Evolutionary conservation across 768 basidiomycete species (phyloP).

Genomic region (Candolleomyces aberdarensis): DNA sequence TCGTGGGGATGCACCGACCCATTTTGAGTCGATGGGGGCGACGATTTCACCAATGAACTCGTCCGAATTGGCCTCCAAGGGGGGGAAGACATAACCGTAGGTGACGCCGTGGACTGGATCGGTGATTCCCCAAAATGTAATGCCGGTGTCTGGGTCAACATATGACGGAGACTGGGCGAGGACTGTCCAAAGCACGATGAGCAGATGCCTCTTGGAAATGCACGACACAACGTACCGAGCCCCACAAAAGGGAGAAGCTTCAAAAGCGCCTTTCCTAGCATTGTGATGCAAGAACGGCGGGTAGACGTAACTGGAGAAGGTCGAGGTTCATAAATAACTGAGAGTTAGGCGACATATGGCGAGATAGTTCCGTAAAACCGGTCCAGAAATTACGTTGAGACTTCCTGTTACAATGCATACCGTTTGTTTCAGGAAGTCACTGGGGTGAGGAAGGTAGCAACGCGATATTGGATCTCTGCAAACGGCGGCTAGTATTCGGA

Average conservation of each 20-base stretch:
- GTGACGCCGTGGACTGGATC: slow-evolving; percentile 40
- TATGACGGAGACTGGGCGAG: slow-evolving; percentile 21
- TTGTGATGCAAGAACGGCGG: slow-evolving; percentile 16
- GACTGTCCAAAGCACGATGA: not conserved
- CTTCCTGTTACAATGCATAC: not conserved
- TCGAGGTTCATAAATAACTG: slow-evolving; percentile 9
- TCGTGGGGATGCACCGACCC: slow-evolving; percentile 53
- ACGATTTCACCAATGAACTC: slow-evolving; percentile 67
- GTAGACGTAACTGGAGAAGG: slow-evolving; percentile 11
- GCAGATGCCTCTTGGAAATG: not conserved
- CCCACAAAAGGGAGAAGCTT: slow-evolving; percentile 38
- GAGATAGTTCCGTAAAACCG: slow-evolving; percentile 9
- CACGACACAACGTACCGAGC: slow-evolving; percentile 29
- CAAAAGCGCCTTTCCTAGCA: slow-evolving; percentile 32
- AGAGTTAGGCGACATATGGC: slow-evolving; percentile 14
- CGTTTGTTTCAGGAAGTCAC: not conserved
- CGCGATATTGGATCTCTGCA: not conserved
- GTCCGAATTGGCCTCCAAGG: slow-evolving; percentile 34
- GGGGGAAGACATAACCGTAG: slow-evolving; percentile 54
- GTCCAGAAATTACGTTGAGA: not conserved
- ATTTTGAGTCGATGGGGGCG: slow-evolving; percentile 50
- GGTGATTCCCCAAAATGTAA: slow-evolving; percentile 45
- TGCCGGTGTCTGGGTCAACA: slow-evolving; percentile 53
- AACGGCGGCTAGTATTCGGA: slow-evolving; percentile 6
- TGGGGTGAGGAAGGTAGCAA: not conserved